Evolutionary conservation across 345 rosid species (phyloP).

Genomic region (Euphorbia lathyris): DNA sequence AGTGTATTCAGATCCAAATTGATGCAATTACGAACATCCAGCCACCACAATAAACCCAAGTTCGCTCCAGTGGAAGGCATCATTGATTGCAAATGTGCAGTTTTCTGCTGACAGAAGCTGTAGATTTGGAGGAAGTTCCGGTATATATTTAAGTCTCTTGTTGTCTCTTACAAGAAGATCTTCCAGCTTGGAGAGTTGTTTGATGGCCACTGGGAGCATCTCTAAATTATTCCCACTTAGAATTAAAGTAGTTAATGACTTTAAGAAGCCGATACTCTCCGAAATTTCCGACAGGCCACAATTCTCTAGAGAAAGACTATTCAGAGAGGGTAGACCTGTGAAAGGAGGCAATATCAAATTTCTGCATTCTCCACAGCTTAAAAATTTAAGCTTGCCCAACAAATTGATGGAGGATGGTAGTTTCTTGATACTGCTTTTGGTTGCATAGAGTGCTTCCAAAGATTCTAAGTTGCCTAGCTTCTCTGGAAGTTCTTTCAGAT

Average conservation of each 20-base stretch:
- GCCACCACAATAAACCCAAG: not conserved
- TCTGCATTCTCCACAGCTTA: not conserved
- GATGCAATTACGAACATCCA: not conserved
- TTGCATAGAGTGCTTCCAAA: not conserved
- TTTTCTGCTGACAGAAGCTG: not conserved
- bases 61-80: not conserved
- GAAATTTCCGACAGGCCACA: not conserved
- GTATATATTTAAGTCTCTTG: not conserved
- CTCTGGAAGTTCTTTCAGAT: slow-evolving; percentile 7
- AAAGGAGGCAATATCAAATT: slow-evolving; percentile 2
- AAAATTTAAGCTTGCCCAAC: not conserved
- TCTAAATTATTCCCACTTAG: not conserved
- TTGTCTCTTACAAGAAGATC: not conserved
- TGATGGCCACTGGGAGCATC: not conserved
- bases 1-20: not conserved
- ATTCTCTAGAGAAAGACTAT: not conserved
- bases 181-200: not conserved
- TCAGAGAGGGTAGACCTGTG: slow-evolving; percentile 1
- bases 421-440: not conserved
- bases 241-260: not conserved
- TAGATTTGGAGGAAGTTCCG: not conserved
- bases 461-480: not conserved
- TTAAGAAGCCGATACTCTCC: not conserved
- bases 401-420: slow-evolving; percentile 3
- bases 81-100: not conserved